A percentile compares a stretch with the other conserved stretches of the same genome.
Conservation (phyloP, 345 rosid genomes). For the Eucalyptus tenuipes region DNA sequence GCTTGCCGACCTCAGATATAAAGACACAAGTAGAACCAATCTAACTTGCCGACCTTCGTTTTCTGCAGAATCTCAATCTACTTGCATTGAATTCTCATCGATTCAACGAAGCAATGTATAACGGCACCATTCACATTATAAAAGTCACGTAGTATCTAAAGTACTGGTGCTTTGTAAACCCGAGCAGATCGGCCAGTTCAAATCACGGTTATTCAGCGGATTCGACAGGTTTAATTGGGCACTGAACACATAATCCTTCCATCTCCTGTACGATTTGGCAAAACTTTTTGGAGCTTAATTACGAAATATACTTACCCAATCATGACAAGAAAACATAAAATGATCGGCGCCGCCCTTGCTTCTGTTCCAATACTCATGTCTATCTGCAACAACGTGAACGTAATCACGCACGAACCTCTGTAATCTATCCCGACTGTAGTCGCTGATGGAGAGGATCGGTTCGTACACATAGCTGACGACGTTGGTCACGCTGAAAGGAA, state of each 20-base stretch:
- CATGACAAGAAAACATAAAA: slow-evolving; percentile 19
- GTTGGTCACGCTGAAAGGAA: slow-evolving; percentile 33
- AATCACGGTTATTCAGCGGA: background rate
- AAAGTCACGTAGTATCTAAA: background rate
- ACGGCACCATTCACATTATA: background rate
- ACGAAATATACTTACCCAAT: background rate
- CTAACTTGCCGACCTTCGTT: background rate
- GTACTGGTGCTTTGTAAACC: background rate
- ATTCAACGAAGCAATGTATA: background rate
- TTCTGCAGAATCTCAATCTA: background rate
- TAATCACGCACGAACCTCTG: background rate
- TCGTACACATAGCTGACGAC: slow-evolving; percentile 20
- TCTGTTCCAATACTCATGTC: slow-evolving; percentile 47
- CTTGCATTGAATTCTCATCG: background rate
- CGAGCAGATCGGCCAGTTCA: background rate
- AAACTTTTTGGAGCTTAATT: rapidly evolving
- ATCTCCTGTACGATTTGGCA: background rate
- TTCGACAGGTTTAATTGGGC: background rate
- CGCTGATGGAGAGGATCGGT: slow-evolving; percentile 10
- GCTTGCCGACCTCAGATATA: background rate
- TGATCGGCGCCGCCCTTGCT: slow-evolving; percentile 51
- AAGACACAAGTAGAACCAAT: background rate
- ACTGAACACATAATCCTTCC: background rate
- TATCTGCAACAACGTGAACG: background rate
- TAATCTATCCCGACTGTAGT: slow-evolving; percentile 12